Evolutionary conservation across 2,329 filamentous ascomycete genomes (phyloP).

Genomic region (Penicillium sp.): DNA sequence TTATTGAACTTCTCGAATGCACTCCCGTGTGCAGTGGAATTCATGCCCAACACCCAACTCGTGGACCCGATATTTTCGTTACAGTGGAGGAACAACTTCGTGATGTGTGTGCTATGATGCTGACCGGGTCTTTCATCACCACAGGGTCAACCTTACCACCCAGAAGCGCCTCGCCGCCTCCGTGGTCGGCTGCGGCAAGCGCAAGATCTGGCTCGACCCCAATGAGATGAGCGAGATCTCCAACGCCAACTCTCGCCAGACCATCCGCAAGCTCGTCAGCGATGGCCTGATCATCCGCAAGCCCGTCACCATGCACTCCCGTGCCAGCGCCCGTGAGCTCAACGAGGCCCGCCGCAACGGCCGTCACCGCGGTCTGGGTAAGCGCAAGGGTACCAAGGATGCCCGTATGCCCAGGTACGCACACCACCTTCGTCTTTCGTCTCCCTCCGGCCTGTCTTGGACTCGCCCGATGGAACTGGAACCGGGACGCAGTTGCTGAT

Average conservation of each 20-base stretch:
- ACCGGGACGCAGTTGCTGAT: slow-evolving; percentile 16
- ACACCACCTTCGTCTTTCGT: background rate
- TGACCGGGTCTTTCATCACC: slow-evolving; percentile 35
- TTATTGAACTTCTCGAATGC: slow-evolving; percentile 19
- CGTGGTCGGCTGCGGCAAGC: slow-evolving; percentile 98
- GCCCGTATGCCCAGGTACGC: slow-evolving; percentile 97
- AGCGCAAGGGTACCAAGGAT: slow-evolving; percentile 99
- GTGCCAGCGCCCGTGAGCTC: slow-evolving; percentile 91
- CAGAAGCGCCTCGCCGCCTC: slow-evolving; percentile 99
- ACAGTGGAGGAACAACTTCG: slow-evolving; percentile 10
- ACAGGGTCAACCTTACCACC: slow-evolving; percentile 98
- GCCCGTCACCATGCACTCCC: slow-evolving; percentile 99
- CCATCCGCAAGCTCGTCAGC: slow-evolving; percentile 97
- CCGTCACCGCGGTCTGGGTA: slow-evolving; percentile 98
- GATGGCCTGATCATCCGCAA: slow-evolving; percentile 99
- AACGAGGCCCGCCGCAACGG: slow-evolving; percentile 92
- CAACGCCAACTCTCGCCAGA: slow-evolving; percentile 99
- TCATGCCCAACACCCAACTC: slow-evolving; percentile 4
- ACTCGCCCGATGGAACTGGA: background rate
- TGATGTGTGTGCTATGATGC: slow-evolving; percentile 25
- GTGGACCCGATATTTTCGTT: slow-evolving; percentile 13
- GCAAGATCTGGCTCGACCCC: slow-evolving; percentile 99
- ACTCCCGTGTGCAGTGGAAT: slow-evolving; percentile 10
- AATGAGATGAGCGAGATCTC: slow-evolving; percentile 99
- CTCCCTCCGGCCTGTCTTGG: background rate